phyloP scores from a whole-genome alignment of 352 stramenopile genomes.

The Phytopythium vexans region DNA sequence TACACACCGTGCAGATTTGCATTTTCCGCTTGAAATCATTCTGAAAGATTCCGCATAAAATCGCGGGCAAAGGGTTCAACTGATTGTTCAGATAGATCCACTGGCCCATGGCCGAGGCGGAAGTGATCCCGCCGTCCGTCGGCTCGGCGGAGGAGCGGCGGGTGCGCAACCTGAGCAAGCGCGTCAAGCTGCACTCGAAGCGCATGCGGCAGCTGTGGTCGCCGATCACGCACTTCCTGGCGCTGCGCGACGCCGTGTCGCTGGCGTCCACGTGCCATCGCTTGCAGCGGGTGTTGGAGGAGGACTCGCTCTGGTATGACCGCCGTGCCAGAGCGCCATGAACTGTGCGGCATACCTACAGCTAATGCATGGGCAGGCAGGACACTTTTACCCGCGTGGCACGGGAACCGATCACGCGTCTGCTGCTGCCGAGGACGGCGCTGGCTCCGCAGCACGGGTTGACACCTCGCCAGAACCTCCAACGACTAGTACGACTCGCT shows the following conservation, averaged over 20 bases:
- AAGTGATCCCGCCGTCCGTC: constrained; percentile 1
- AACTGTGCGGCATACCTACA: background rate
- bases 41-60: too few species aligned
- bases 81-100: too few species aligned
- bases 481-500: constrained; percentile 29
- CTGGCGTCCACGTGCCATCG: constrained; percentile 33
- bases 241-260: constrained; percentile 28
- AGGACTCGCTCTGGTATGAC: constrained; percentile 38
- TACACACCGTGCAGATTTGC: constrained; percentile 23
- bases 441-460: constrained; percentile 12
- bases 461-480: constrained; percentile 26
- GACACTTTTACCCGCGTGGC: constrained; percentile 22
- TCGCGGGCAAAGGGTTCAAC: too few species aligned
- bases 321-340: background rate
- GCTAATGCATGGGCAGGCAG: constrained; percentile 19
- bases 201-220: constrained; percentile 44
- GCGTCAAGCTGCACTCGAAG: constrained; percentile 58
- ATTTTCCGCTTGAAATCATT: constrained; percentile 15
- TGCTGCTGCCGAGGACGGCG: constrained; percentile 26
- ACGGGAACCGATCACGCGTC: constrained; percentile 24
- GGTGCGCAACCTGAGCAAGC: constrained; percentile 39
- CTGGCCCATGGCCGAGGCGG: constrained; percentile 1
- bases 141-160: constrained; percentile 24
- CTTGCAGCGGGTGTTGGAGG: constrained; percentile 34
- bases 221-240: constrained; percentile 32